Percentiles rank a stretch among this genome's conserved stretches.
These are phyloP conservation scores for Backusella psychrophila DNA, from an alignment of 192 early-diverging fungal species.

Conservation along the genomic window DNA sequence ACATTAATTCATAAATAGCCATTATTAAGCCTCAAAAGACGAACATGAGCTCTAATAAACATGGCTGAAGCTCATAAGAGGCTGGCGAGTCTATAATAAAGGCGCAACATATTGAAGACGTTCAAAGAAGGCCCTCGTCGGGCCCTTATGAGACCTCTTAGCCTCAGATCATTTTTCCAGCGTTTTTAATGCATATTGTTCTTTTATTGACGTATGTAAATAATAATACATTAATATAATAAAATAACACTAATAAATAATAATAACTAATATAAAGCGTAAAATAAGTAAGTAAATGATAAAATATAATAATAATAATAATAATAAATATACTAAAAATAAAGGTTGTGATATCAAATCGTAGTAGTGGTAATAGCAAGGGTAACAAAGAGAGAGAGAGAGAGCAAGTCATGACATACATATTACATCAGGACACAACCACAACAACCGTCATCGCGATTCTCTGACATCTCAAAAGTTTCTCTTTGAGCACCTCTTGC, in stretches of 20 bases:
- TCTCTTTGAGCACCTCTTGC: conserved; percentile 3
- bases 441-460: background rate
- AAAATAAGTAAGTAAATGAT: background rate
- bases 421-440: conserved; percentile 13
- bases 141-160: too few relatives aligned
- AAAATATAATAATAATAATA: background rate
- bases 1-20: too few relatives aligned
- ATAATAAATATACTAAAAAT: background rate
- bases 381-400: background rate
- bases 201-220: background rate
- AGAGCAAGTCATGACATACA: background rate
- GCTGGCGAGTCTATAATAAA: too few relatives aligned
- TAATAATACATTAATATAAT: background rate
- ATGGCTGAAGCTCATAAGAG: too few relatives aligned
- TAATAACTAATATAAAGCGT: conserved; percentile 4
- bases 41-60: too few relatives aligned
- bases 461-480: conserved; percentile 8
- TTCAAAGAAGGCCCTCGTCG: too few relatives aligned
- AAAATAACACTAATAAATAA: conserved; percentile 6
- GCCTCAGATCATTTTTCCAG: too few relatives aligned
- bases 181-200: background rate
- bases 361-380: background rate
- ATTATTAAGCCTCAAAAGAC: too few relatives aligned
- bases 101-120: too few relatives aligned
- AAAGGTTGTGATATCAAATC: background rate